Conservation (phyloP, 306 rosid species). For the Alnus rubra region DNA sequence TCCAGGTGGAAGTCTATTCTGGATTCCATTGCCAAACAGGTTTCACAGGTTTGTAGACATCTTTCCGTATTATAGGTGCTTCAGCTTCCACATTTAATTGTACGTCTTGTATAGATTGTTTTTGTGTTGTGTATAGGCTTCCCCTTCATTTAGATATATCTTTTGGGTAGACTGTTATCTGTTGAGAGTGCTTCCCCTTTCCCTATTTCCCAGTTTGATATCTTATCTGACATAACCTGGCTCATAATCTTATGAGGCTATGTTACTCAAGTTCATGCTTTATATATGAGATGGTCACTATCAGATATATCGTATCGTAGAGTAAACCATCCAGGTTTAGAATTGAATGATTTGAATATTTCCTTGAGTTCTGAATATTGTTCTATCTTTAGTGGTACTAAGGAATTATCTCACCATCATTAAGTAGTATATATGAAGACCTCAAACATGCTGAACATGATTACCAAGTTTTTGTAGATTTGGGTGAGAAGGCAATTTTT, state of each 20-base stretch:
- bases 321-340: neutral
- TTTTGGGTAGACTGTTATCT: too few species aligned
- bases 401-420: neutral
- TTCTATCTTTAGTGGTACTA: neutral
- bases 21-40: slow-evolving; percentile 75
- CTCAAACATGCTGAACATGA: neutral
- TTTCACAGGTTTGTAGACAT: slow-evolving; percentile 74
- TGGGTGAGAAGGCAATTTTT: neutral
- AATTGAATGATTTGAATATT: neutral
- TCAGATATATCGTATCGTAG: neutral
- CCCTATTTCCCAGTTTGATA: too few species aligned
- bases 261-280: too few species aligned
- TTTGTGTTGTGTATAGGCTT: too few species aligned
- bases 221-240: too few species aligned
- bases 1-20: slow-evolving; percentile 77
- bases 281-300: too few species aligned
- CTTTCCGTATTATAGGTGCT: slow-evolving; percentile 1
- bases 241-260: too few species aligned
- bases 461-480: neutral
- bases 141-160: too few species aligned
- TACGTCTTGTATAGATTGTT: too few species aligned
- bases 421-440: neutral
- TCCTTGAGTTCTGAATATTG: neutral
- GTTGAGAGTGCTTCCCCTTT: too few species aligned
- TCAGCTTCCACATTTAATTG: neutral